These are phyloP conservation scores for Venturiaceae sp. DNA, from an alignment of 2,329 filamentous ascomycete genomes.

Conservation along the genomic window DNA sequence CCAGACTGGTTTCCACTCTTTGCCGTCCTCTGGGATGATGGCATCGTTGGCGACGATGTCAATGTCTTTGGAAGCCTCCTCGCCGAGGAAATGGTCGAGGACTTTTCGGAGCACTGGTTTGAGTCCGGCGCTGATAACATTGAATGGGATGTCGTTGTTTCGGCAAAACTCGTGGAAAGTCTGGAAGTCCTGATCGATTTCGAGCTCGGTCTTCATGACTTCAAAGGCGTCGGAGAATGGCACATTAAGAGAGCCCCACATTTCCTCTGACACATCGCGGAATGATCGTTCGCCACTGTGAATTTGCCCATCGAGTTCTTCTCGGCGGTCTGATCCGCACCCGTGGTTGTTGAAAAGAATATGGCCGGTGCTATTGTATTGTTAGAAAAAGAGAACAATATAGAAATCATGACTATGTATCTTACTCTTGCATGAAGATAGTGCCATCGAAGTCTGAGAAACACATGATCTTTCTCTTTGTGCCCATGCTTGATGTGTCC, in stretches of 20 bases:
- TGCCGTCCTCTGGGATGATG: conserved; percentile 43
- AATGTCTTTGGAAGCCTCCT: conserved; percentile 48
- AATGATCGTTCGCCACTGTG: conserved; percentile 56
- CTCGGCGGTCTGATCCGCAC: conserved; percentile 47
- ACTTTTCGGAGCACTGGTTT: conserved; percentile 54
- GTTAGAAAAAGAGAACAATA: background rate
- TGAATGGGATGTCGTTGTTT: conserved; percentile 54
- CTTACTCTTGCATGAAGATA: conserved; percentile 52
- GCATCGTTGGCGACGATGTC: conserved; percentile 62
- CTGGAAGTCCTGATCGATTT: conserved; percentile 55
- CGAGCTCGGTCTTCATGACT: conserved; percentile 50
- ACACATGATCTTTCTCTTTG: conserved; percentile 47
- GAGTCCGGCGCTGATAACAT: conserved; percentile 58
- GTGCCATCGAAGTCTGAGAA: conserved; percentile 62
- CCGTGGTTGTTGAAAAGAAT: conserved; percentile 58
- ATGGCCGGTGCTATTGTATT: conserved; percentile 49
- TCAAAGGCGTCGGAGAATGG: conserved; percentile 60
- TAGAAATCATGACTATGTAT: too few species aligned
- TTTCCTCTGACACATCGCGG: conserved; percentile 61
- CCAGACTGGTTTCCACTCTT: conserved; percentile 56
- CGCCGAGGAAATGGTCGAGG: conserved; percentile 55
- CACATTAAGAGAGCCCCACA: conserved; percentile 58
- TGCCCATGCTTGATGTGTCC: conserved; percentile 21
- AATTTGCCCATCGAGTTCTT: conserved; percentile 53
- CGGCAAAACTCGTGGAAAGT: conserved; percentile 57